These are phyloP conservation scores for Blechomonas ayalai DNA, from an alignment of 208 protist genomes.

Conservation along the genomic window DNA sequence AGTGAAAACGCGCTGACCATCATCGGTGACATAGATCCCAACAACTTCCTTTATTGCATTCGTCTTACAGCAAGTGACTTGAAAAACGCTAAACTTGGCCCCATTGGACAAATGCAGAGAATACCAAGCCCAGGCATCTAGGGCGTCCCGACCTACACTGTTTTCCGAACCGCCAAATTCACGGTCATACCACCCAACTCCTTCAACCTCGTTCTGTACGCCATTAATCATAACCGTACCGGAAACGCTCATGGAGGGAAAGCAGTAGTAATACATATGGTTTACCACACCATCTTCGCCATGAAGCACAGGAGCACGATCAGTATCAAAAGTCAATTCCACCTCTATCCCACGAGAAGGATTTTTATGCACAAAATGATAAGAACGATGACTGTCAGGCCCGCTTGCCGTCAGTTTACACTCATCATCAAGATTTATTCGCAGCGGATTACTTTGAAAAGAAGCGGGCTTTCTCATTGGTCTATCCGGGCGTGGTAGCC, in stretches of 20 bases:
- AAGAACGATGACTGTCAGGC: conserved; percentile 6
- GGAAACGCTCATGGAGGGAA: conserved; percentile 24
- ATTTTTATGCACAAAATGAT: conserved; percentile 24
- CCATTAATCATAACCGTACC: conserved; percentile 23
- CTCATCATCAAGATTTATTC: conserved; percentile 25
- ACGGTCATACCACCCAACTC: conserved; percentile 42
- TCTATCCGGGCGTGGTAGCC: conserved; percentile 26
- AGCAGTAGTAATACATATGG: conserved; percentile 55
- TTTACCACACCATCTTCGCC: conserved; percentile 28
- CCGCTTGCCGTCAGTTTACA: conserved; percentile 11
- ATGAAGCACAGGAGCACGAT: conserved; percentile 14
- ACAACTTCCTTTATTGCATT: conserved; percentile 7
- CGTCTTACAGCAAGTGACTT: conserved; percentile 7
- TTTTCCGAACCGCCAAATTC: conserved; percentile 22
- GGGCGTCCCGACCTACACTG: conserved; percentile 10
- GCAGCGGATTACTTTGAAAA: conserved; percentile 15
- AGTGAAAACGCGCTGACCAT: conserved; percentile 13
- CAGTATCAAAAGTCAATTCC: conserved; percentile 19
- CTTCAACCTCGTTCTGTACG: conserved; percentile 13
- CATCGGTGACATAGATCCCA: conserved; percentile 9
- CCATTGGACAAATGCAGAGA: conserved; percentile 20
- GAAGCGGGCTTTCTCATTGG: conserved; percentile 13
- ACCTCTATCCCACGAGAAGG: conserved; percentile 11
- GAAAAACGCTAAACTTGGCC: conserved; percentile 29
- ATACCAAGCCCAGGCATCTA: conserved; percentile 33